Evolutionary conservation across 768 basidiomycete species (phyloP), one percentile per base, ranked within the genome.

Genomic region (Hysterangium stoloniferum): DNA sequence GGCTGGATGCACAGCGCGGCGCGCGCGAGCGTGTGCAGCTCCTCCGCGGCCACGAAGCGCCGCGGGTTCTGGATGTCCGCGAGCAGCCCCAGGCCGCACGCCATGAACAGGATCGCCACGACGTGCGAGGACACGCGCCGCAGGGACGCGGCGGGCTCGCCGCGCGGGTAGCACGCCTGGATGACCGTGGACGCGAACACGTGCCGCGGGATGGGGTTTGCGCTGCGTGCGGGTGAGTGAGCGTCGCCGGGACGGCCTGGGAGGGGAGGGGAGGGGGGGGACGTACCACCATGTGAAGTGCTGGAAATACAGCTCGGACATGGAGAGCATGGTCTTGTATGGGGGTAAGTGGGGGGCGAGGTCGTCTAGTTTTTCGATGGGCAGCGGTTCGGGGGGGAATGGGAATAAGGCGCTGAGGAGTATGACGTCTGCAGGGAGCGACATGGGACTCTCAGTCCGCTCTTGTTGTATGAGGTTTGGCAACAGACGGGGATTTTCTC

Each of bases 391-490:
- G 17, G 49, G 49, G n/a, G 49, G 38, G 25, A 51, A 51, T 28
- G 49, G 48, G 27, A 50, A 50, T 3, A 50, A 37, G 9, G 48
- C 48, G 36, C 48, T 50, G 48, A 50, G 48, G 24, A 50, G 28
- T n/a, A 50, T 33, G 20, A 50, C 41, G 29, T 50, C 48, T 40
- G 48, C 36, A 8, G 48, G 48, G 27, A 50, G 38, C 9, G 48
- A 41, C 48, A 50, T 38, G 15, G 48, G 48, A 17, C 37, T 38
- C 15, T 50, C 48, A 20, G 48, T 17, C 20, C 37, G 3, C n/a
- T 38, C 33, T n/a, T 37, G 35, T 22, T 4, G 28, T 20, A 50
- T 20, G n/a, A 50, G 28, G 17, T 50, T 41, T 9, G 48, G 38
- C 3, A 50, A 28, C 19, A 50, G 48, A 19, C 36, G 19, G 24